These are phyloP conservation scores for Termitomyces sp. DNA, from an alignment of 768 basidiomycete species.

Conservation along the genomic window DNA sequence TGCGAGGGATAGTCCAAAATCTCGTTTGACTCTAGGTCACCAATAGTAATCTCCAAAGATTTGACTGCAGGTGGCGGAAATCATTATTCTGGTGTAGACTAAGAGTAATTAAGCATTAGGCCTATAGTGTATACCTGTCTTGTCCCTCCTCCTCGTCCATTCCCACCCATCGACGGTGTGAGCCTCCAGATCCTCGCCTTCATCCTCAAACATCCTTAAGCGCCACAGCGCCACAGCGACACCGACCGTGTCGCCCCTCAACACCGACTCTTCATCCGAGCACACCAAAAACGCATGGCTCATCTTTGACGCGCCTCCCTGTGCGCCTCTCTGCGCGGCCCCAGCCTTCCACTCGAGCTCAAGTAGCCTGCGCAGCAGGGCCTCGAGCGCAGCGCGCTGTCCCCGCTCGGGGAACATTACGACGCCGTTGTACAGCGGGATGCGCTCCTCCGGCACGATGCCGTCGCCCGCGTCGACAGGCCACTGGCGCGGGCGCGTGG, in stretches of 20 bases:
- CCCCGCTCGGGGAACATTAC: conserved; percentile 54
- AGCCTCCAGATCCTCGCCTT: conserved; percentile 32
- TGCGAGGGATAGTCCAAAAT: too few species aligned
- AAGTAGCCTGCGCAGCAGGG: conserved; percentile 41
- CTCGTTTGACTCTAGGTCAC: too few species aligned
- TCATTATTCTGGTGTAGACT: too few species aligned
- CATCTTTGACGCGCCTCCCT: conserved; percentile 11
- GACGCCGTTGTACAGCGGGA: conserved; percentile 69
- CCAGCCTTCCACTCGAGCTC: conserved; percentile 34
- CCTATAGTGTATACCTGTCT: too few species aligned
- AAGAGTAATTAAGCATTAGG: too few species aligned
- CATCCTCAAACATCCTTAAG: conserved; percentile 68
- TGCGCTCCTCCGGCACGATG: conserved; percentile 13
- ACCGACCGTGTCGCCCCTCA: conserved; percentile 54
- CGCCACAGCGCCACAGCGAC: conserved; percentile 77
- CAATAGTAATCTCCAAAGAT: too few species aligned
- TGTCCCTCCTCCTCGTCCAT: not conserved
- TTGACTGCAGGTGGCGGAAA: too few species aligned
- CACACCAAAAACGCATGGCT: conserved; percentile 70
- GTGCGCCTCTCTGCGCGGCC: too few species aligned
- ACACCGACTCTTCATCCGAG: conserved; percentile 42
- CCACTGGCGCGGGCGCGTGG: not conserved
- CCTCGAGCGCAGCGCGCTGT: conserved; percentile 58
- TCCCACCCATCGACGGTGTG: conserved; percentile 11
- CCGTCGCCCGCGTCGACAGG: not conserved